Evolutionary conservation across 2,329 filamentous ascomycete genomes (phyloP).

Genomic region (Microcyclospora tardicrescens): DNA sequence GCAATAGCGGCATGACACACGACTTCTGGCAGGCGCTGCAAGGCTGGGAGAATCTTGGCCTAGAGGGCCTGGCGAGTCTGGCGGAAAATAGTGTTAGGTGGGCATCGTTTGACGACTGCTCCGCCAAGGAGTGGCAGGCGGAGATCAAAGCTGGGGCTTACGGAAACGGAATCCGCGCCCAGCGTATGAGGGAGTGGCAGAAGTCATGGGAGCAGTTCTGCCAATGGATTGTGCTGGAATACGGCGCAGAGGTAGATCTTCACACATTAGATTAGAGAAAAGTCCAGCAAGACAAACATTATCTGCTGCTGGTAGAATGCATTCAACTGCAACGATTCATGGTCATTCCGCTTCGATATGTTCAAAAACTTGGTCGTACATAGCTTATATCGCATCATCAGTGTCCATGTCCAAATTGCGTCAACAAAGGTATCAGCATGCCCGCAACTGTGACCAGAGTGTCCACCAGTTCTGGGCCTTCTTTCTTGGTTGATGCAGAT

Average conservation of each 20-base stretch:
- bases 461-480: slow-evolving; percentile 23
- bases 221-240: slow-evolving; percentile 76
- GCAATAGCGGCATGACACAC: slow-evolving; percentile 68
- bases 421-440: slow-evolving; percentile 66
- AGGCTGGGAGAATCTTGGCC: slow-evolving; percentile 79
- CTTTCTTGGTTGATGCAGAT: background rate
- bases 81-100: slow-evolving; percentile 89
- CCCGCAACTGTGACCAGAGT: slow-evolving; percentile 59
- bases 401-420: slow-evolving; percentile 66
- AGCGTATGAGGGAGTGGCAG: slow-evolving; percentile 65
- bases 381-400: slow-evolving; percentile 4
- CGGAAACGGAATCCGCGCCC: slow-evolving; percentile 57
- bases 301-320: no score
- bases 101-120: slow-evolving; percentile 77
- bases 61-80: slow-evolving; percentile 72
- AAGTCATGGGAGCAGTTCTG: slow-evolving; percentile 82
- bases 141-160: slow-evolving; percentile 62
- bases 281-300: no score
- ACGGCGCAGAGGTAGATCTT: slow-evolving; percentile 18
- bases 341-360: no score
- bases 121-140: slow-evolving; percentile 53
- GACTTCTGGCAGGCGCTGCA: slow-evolving; percentile 92
- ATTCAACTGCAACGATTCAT: no score
- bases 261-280: slow-evolving; percentile 11
- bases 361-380: no score